Evolutionary conservation across 2,329 filamentous ascomycete genomes (phyloP).

Genomic region (Alternaria arborescens): DNA sequence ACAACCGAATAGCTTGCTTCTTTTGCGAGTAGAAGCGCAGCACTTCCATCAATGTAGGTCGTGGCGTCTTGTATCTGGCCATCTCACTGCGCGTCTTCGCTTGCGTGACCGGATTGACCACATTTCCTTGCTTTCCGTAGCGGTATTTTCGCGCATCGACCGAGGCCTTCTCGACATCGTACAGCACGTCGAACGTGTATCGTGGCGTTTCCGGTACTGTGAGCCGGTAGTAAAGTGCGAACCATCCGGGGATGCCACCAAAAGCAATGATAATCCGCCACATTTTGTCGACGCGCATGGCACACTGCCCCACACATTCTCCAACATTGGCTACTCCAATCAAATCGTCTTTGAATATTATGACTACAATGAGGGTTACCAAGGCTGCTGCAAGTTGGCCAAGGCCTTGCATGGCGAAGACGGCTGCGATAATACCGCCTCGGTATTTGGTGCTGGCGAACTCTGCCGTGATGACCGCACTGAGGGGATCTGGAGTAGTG

Average conservation of each 20-base stretch:
- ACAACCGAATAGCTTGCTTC: constrained; percentile 74
- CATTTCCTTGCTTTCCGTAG: constrained; percentile 64
- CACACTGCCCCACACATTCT: constrained; percentile 70
- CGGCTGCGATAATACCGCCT: constrained; percentile 85
- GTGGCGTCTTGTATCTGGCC: constrained; percentile 45
- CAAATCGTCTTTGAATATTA: constrained; percentile 74
- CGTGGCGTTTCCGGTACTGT: constrained; percentile 89
- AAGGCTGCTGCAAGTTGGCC: constrained; percentile 80
- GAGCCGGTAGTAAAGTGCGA: constrained; percentile 85
- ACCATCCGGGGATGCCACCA: constrained; percentile 79
- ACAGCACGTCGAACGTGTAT: constrained; percentile 84
- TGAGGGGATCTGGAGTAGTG: constrained; percentile 66
- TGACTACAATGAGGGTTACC: constrained; percentile 75
- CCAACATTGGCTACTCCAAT: constrained; percentile 60
- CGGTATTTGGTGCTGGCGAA: constrained; percentile 87
- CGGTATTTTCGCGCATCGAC: constrained; percentile 79
- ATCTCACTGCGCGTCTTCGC: constrained; percentile 60
- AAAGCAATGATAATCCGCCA: constrained; percentile 84
- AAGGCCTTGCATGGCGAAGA: constrained; percentile 88
- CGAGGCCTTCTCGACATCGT: constrained; percentile 69
- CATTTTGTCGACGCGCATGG: constrained; percentile 82
- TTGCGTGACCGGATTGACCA: constrained; percentile 71
- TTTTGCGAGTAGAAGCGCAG: constrained; percentile 71
- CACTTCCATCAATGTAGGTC: constrained; percentile 66
- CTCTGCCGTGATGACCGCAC: constrained; percentile 85